A percentile compares a stretch with the other conserved stretches of the same genome.
Conservation (phyloP, 331 rosid genomes). For the Saraca asoca region DNA sequence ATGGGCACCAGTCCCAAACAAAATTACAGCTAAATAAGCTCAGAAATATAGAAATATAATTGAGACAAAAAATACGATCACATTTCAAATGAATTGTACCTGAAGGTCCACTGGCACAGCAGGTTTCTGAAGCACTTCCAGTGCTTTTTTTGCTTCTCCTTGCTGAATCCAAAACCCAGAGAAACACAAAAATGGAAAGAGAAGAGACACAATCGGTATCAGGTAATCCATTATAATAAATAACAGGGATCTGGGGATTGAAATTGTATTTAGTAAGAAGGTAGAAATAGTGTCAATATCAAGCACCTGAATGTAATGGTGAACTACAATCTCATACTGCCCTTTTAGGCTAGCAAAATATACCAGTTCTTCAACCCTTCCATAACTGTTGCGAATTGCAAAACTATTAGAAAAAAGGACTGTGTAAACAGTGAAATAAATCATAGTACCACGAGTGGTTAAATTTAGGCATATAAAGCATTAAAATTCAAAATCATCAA, state of each 20-base stretch:
- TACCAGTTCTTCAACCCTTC: constrained; percentile 91
- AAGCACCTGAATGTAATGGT: constrained; percentile 90
- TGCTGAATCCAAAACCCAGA: constrained; percentile 54
- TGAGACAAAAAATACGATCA: constrained; percentile 2
- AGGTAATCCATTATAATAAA: constrained; percentile 30
- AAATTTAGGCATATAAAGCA: constrained; percentile 1
- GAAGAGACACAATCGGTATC: constrained; percentile 19
- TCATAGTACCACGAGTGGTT: neutral
- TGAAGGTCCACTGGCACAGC: constrained; percentile 79
- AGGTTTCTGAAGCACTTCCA: constrained; percentile 92
- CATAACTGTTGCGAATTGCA: constrained; percentile 71
- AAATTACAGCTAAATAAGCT: constrained; percentile 1
- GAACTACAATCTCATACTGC: constrained; percentile 93
- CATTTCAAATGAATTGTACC: constrained; percentile 51
- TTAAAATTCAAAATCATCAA: constrained; percentile 14
- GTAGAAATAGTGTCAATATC: constrained; percentile 15
- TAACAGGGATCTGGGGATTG: constrained; percentile 17
- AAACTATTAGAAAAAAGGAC: constrained; percentile 11
- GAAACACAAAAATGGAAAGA: constrained; percentile 12
- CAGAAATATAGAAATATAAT: constrained; percentile 17
- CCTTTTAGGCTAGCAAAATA: constrained; percentile 92
- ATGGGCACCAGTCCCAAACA: constrained; percentile 15
- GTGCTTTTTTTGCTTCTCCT: constrained; percentile 95
- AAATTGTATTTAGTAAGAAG: constrained; percentile 8
- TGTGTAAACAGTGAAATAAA: constrained; percentile 7